Base-by-base conservation (phyloP, 2,329 filamentous ascomycete species). In the Chaetothyriales sp. region DNA sequence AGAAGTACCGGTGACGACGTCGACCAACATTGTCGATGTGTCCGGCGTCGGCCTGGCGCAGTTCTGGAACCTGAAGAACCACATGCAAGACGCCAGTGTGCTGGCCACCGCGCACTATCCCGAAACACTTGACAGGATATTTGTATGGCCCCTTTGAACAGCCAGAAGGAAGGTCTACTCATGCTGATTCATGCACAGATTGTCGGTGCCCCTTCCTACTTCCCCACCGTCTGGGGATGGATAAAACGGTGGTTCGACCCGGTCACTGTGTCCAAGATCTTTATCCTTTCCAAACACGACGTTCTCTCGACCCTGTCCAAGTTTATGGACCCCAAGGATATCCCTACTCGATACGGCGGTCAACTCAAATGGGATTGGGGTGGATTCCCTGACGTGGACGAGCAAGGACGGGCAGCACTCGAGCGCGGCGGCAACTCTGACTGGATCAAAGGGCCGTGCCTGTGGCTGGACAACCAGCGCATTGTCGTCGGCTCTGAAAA, bases 11-110 rank as follows among this genome's bases (percentile, higher is more conserved):
- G 87, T 95, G 60, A 90, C 88, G 42, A 82, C 92, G 60, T 89
- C 84, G 62, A 95, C 86, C 61, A 95, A 95, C 69, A 94, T 96
- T 60, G 88, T 95, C 52, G 90, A 96, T 65, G 87, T 96, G 56
- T 84, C 80, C 15, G 81, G 83, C 12, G 89, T 95, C 22, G 86
- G 86, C 5, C 67, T 96, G 66, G 87, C 86, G 71, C 88, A 93
- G 70, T 95, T 95, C 66, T 95, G 90, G 90, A 93, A 93, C 68
- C 69, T 96, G 55, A 92, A 93, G 73, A 72, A 71, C 20, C 90
- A 95, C 67, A 94, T 96, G 88, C 89, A 95, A 70, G 84, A 88
- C 62, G 89, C 89, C 1, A 89, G 84, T 62, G 79, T 82, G 53
- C 73, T 95, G 50, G 90, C 90, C 5, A 95, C 89, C 2, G 87